Conservation (phyloP, 305 asterid species). For the Stenogyne calaminthoides region DNA sequence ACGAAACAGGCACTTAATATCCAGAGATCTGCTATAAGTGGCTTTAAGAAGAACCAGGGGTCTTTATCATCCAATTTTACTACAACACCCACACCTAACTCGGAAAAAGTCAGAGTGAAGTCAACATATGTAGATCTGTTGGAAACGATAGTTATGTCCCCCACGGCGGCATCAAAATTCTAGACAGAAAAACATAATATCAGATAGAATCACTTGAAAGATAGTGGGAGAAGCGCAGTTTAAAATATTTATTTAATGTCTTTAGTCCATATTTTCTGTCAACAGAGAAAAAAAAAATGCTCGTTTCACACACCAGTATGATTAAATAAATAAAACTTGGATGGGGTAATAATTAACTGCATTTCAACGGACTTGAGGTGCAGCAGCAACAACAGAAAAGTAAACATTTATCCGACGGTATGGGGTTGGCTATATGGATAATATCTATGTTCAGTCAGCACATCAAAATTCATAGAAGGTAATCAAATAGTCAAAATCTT, state of each 20-base stretch:
- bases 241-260: conserved; percentile 2
- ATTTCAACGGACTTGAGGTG: too few relatives aligned
- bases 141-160: conserved; percentile 44
- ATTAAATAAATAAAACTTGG: background rate
- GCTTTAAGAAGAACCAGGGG: conserved; percentile 50
- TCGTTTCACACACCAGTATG: background rate
- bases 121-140: conserved; percentile 43
- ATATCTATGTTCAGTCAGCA: too few relatives aligned
- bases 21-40: conserved; percentile 44
- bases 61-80: conserved; percentile 29
- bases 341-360: background rate
- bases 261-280: background rate
- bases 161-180: conserved; percentile 48
- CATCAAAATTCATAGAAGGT: too few relatives aligned
- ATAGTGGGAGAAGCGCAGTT: background rate
- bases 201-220: conserved; percentile 2
- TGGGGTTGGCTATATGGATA: too few relatives aligned
- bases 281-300: background rate
- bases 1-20: conserved; percentile 33
- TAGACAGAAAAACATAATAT: conserved; percentile 16
- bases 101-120: conserved; percentile 48
- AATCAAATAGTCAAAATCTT: too few relatives aligned
- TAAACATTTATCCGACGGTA: too few relatives aligned
- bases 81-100: conserved; percentile 39
- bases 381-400: too few relatives aligned